Evolutionary conservation across 192 early-diverging fungal species (phyloP).

Genomic region (Coemansia sp.): DNA sequence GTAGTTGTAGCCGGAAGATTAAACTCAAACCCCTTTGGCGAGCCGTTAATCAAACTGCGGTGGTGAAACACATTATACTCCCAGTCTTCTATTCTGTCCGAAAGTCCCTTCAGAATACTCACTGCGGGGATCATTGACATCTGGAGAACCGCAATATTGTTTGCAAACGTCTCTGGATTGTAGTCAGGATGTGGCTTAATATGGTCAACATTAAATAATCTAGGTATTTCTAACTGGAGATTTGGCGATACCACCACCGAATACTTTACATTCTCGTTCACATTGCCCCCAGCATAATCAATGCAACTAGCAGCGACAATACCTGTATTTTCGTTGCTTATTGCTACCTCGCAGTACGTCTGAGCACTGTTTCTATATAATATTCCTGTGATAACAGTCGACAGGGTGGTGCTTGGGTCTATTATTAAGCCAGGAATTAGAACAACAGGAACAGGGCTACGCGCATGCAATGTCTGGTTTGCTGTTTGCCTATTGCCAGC

Average conservation of each 20-base stretch:
- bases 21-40: not conserved
- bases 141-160: slow-evolving; percentile 16
- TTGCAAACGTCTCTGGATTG: slow-evolving; percentile 9
- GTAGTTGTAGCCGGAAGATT: not conserved
- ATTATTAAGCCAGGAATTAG: too few relatives aligned
- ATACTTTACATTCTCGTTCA: slow-evolving; percentile 5
- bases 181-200: slow-evolving; percentile 12
- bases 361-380: not conserved
- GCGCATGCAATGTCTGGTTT: too few relatives aligned
- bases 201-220: not conserved
- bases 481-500: too few relatives aligned
- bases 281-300: slow-evolving; percentile 1
- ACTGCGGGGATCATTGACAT: not conserved
- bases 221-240: not conserved
- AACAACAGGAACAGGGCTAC: too few relatives aligned
- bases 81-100: slow-evolving; percentile 13
- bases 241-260: slow-evolving; percentile 4
- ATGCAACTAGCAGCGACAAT: slow-evolving; percentile 36
- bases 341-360: slow-evolving; percentile 23
- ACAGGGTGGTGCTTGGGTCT: not conserved
- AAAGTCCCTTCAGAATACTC: not conserved
- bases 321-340: slow-evolving; percentile 13
- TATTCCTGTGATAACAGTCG: not conserved
- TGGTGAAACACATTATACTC: not conserved
- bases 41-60: not conserved